Percentiles rank a stretch among this genome's conserved stretches.
phyloP scores from a whole-genome alignment of 169 alveolate genomes.

The Cryptosporidium andersoni region DNA sequence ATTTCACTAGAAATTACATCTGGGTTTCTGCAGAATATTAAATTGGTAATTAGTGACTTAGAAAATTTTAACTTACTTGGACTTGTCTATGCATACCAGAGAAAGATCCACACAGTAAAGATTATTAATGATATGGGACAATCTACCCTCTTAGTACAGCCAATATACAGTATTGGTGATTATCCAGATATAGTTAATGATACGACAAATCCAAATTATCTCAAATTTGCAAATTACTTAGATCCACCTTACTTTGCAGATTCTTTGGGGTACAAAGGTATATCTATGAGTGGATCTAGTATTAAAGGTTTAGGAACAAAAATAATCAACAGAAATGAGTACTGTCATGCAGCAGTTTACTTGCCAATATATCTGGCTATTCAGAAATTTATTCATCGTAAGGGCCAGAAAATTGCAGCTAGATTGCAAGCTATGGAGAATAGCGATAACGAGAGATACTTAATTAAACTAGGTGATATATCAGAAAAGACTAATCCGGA shows the following conservation, averaged over 20 bases:
- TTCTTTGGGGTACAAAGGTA: too few relatives aligned
- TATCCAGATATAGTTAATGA: not conserved
- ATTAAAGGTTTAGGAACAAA: slow-evolving; percentile 6
- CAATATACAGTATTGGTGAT: slow-evolving; percentile 3
- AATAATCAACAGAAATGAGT: slow-evolving; percentile 26
- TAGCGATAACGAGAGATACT: slow-evolving; percentile 16
- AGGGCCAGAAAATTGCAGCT: slow-evolving; percentile 69
- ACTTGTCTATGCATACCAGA: slow-evolving; percentile 37
- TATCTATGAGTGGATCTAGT: not conserved
- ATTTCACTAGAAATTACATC: slow-evolving; percentile 61
- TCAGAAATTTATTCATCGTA: slow-evolving; percentile 63
- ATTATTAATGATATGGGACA: slow-evolving; percentile 58
- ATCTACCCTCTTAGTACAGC: slow-evolving; percentile 42
- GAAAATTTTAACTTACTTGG: slow-evolving; percentile 48
- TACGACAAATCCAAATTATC: not conserved
- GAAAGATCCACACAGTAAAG: slow-evolving; percentile 24
- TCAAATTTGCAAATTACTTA: not conserved
- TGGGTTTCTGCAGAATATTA: slow-evolving; percentile 49
- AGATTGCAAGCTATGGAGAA: slow-evolving; percentile 53
- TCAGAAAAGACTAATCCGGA: not conserved
- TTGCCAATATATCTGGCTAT: slow-evolving; percentile 66
- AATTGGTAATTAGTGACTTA: slow-evolving; percentile 23
- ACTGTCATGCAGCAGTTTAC: slow-evolving; percentile 28
- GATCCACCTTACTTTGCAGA: not conserved
- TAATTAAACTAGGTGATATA: not conserved